Evolutionary conservation across 2,329 filamentous ascomycete genomes (phyloP), one percentile per base, ranked within the genome.

Genomic region (Colletotrichum chrysophilum): DNA sequence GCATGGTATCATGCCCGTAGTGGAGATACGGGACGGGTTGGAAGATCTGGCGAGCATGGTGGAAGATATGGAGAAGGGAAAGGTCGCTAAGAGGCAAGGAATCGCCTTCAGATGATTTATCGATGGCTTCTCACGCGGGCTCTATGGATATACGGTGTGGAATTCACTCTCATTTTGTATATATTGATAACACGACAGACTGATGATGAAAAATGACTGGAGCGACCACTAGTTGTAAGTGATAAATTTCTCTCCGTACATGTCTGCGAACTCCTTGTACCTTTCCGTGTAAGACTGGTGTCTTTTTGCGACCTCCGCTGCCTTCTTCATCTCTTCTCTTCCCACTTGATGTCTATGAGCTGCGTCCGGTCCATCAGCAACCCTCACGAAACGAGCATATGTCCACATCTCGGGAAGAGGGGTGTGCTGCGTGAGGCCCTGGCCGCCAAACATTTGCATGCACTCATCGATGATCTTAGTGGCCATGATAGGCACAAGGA

Each of bases 321-420:
- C 93, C 78, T 91, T 90, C 85, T 90, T 94, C 83, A 95, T 96
- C 89, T 96, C 95, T 79, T 95, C 95, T 79, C 90, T 89, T 10
- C 94, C 95, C 87, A 97, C 88, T 86, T 97, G 95, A 83, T 95
- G 88, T 78, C 96, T 85, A 85, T 97, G 96, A 75, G 98, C 97
- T 91, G 98, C 97, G 85, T 99, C 97, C 0, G 97, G 97, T 0
- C 97, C 97, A 85, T 99, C 97, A 0, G 95, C 96, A 79, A 98
- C 91, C 76, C 95, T 90, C 85, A 98, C 89, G 7, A 96, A 98
- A 73, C 96, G 89, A 81, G 95, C 94, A 75, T 90, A 88, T n/a
- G 95, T 92, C 92, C 95, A 98, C 92, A 96, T 93, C 83, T 89
- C 90, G 10, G 95, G 96, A 78, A 99, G 88, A n/a, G 97, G 97